Conservation (phyloP, 768 basidiomycete genomes). For the Podaxis mareebaensis region DNA sequence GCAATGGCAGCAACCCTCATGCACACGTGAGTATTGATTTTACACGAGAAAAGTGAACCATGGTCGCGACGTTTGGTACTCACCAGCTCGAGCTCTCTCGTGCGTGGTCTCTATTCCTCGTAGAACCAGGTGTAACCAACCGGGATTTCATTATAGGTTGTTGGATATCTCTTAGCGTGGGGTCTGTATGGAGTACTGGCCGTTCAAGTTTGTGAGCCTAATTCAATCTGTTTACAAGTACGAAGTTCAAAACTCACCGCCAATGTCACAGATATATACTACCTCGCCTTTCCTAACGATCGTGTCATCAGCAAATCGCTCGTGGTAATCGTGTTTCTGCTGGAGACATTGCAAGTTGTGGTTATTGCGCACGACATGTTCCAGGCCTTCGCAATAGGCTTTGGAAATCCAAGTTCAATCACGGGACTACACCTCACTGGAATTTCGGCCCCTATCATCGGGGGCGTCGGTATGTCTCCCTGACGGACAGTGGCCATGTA, state of each 20-base stretch:
- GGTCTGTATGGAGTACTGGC: constrained; percentile 29
- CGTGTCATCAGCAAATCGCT: constrained; percentile 15
- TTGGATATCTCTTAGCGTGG: constrained; percentile 32
- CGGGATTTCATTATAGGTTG: constrained; percentile 21
- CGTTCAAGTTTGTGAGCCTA: constrained; percentile 31
- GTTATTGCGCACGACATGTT: constrained; percentile 22
- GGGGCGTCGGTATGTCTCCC: constrained; percentile 16
- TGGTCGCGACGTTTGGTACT: not conserved
- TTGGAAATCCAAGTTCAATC: constrained; percentile 18
- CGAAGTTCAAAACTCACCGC: not conserved
- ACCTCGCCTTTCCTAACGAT: constrained; percentile 33
- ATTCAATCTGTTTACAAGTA: not conserved
- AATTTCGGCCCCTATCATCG: constrained; percentile 23
- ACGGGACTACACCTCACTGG: constrained; percentile 19
- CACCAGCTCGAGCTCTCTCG: not conserved
- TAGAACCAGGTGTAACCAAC: not conserved
- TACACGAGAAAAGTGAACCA: not conserved
- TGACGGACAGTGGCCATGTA: not conserved
- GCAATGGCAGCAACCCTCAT: not conserved
- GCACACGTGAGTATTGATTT: not conserved
- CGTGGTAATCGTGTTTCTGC: constrained; percentile 20
- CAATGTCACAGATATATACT: constrained; percentile 32
- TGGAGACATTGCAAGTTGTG: constrained; percentile 23
- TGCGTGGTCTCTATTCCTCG: not conserved
- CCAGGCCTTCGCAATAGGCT: constrained; percentile 21